Conservation (phyloP, 2,329 filamentous ascomycete genomes). For the Aspergillus sp. region DNA sequence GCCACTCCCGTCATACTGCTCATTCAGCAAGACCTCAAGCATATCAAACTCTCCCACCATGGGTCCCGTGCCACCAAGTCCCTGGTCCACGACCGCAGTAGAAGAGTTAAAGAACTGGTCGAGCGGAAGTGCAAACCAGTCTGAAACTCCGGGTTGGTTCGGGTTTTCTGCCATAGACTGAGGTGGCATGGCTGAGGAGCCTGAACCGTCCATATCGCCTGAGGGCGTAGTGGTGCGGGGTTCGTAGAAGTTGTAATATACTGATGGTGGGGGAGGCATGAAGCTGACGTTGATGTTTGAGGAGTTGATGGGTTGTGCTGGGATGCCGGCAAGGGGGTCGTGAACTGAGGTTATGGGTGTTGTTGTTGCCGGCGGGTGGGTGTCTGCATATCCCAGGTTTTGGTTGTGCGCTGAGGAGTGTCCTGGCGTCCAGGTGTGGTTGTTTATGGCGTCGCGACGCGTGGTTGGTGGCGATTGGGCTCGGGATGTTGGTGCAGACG, state of each 20-base stretch:
- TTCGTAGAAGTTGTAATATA: slow-evolving; percentile 48
- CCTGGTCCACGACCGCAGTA: slow-evolving; percentile 48
- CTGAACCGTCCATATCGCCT: slow-evolving; percentile 30
- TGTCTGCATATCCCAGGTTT: slow-evolving; percentile 28
- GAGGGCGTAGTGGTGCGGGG: slow-evolving; percentile 34
- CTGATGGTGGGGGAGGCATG: slow-evolving; percentile 48
- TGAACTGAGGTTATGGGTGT: slow-evolving; percentile 27
- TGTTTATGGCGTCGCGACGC: slow-evolving; percentile 28
- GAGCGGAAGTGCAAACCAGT: slow-evolving; percentile 63
- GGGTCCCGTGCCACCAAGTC: slow-evolving; percentile 61
- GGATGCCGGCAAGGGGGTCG: slow-evolving; percentile 45
- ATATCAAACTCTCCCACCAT: slow-evolving; percentile 57
- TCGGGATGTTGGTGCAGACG: slow-evolving; percentile 34
- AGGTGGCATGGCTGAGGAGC: slow-evolving; percentile 21
- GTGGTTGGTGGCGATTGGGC: slow-evolving; percentile 34
- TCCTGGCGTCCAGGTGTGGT: slow-evolving; percentile 27
- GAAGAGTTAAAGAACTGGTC: slow-evolving; percentile 58
- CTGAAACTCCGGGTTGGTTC: slow-evolving; percentile 38
- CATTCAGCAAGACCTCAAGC: slow-evolving; percentile 48
- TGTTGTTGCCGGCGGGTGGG: slow-evolving; percentile 21
- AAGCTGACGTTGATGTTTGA: slow-evolving; percentile 47
- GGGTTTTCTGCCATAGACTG: slow-evolving; percentile 20
- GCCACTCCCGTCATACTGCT: slow-evolving; percentile 38
- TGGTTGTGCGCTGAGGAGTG: slow-evolving; percentile 13
- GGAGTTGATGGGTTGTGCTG: slow-evolving; percentile 46